Evolutionary conservation across 495 filamentous ascomycete species (phyloP).

Genomic region (Trypethelium eluteriae): DNA sequence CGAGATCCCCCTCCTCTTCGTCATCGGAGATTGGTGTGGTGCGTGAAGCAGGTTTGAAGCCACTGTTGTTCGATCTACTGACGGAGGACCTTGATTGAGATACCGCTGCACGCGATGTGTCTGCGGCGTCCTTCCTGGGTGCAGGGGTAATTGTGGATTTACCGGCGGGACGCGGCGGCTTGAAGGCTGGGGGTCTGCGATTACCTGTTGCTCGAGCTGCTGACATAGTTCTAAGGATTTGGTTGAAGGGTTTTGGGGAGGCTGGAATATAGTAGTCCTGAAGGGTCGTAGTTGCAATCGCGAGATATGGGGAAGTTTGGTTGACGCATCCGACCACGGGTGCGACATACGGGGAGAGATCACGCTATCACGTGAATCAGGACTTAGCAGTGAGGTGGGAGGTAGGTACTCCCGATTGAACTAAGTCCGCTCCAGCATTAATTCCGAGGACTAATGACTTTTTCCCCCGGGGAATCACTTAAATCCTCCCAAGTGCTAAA

Average conservation of each 20-base stretch:
- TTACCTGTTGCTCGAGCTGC: conserved; percentile 19
- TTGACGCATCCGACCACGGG: too few species aligned
- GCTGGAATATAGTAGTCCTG: too few species aligned
- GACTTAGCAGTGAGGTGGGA: too few species aligned
- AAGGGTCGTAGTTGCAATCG: too few species aligned
- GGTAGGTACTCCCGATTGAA: too few species aligned
- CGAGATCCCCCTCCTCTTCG: conserved; percentile 18
- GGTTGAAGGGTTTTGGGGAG: neutral
- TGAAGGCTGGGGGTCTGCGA: conserved; percentile 26
- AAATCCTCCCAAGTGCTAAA: too few species aligned
- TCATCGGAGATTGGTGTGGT: conserved; percentile 6
- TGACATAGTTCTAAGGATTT: neutral
- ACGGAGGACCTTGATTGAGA: neutral
- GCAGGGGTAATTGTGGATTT: neutral
- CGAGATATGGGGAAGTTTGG: too few species aligned
- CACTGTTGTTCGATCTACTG: neutral
- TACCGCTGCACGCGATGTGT: neutral
- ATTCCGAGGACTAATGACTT: too few species aligned
- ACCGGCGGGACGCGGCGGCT: conserved; percentile 23
- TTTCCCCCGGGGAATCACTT: too few species aligned
- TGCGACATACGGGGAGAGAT: too few species aligned
- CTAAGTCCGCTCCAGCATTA: too few species aligned
- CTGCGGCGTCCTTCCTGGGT: neutral
- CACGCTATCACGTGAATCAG: too few species aligned
- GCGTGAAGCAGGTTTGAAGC: neutral